These are phyloP conservation scores for Tothia fuscella DNA, from an alignment of 2,329 filamentous ascomycete species.

Conservation along the genomic window DNA sequence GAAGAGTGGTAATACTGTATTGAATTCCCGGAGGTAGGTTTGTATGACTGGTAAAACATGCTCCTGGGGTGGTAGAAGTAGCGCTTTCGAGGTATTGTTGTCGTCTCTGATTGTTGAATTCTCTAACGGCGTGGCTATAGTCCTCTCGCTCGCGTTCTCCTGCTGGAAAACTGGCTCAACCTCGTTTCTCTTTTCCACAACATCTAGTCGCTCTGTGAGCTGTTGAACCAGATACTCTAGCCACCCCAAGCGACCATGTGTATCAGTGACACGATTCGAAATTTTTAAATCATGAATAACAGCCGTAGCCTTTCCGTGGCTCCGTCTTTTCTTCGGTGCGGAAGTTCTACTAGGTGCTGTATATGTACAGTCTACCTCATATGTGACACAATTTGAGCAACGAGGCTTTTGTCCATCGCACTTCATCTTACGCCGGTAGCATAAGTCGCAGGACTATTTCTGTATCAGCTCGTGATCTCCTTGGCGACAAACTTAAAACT, in stretches of 20 bases:
- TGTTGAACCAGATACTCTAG: conserved; percentile 13
- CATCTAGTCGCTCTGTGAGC: conserved; percentile 12
- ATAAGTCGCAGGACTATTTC: conserved; percentile 23
- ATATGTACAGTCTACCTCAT: conserved; percentile 16
- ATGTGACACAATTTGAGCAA: conserved; percentile 23
- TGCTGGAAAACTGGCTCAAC: conserved; percentile 11
- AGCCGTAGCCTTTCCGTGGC: conserved; percentile 11
- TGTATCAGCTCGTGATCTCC: conserved; percentile 11
- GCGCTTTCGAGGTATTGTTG: conserved; percentile 10
- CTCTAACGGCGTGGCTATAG: conserved; percentile 3
- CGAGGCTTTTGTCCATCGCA: conserved; percentile 25
- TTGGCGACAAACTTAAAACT: conserved; percentile 11
- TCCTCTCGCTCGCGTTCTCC: conserved; percentile 9
- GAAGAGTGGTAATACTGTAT: conserved; percentile 17
- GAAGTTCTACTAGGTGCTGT: conserved; percentile 16
- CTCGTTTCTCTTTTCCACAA: conserved; percentile 10
- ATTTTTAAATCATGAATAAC: conserved; percentile 3
- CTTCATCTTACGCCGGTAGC: conserved; percentile 24
- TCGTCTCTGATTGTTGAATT: conserved; percentile 5
- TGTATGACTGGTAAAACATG: conserved; percentile 16
- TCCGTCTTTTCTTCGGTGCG: conserved; percentile 14
- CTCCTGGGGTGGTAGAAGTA: conserved; percentile 16
- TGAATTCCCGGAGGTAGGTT: conserved; percentile 15
- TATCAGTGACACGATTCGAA: too few relatives aligned
- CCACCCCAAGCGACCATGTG: conserved; percentile 12